These are phyloP conservation scores for Corrigiola litoralis DNA, from an alignment of 179 eudicot species.

Conservation along the genomic window DNA sequence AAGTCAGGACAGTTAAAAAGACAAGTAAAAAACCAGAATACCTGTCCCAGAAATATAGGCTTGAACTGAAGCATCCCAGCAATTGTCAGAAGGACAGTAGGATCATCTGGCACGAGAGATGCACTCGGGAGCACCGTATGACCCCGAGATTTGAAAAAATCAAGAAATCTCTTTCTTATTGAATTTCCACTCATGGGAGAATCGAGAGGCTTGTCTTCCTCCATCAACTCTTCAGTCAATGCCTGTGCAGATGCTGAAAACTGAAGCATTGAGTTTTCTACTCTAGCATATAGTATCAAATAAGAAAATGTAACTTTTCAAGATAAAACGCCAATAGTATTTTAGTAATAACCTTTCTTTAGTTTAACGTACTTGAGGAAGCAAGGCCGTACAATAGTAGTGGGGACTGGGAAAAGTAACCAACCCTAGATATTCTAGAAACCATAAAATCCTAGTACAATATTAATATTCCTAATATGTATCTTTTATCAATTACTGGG, in stretches of 20 bases:
- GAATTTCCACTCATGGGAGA: slow-evolving; percentile 62
- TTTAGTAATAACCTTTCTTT: too few species aligned
- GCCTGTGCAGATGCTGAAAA: slow-evolving; percentile 81
- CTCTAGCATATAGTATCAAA: too few species aligned
- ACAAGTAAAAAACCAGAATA: slow-evolving; percentile 9
- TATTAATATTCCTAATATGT: too few species aligned
- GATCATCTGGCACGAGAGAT: slow-evolving; percentile 98
- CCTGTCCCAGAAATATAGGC: slow-evolving; percentile 95
- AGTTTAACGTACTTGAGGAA: too few species aligned
- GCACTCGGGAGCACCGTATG: slow-evolving; percentile 89
- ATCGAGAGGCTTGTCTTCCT: slow-evolving; percentile 41
- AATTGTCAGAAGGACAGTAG: slow-evolving; percentile 88
- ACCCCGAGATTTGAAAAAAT: slow-evolving; percentile 79
- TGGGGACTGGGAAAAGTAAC: too few species aligned
- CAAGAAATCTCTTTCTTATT: slow-evolving; percentile 67
- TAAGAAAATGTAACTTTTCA: too few species aligned
- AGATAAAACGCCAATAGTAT: too few species aligned
- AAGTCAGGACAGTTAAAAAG: not conserved
- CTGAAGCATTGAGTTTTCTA: slow-evolving; percentile 28
- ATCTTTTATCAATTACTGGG: too few species aligned
- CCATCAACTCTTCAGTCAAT: slow-evolving; percentile 47
- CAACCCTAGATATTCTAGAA: too few species aligned
- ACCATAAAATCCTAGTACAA: too few species aligned
- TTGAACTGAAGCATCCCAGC: slow-evolving; percentile 99
- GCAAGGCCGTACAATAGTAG: too few species aligned